phyloP scores from a whole-genome alignment of 1,139 yeast species.

The Pichia sp. region DNA sequence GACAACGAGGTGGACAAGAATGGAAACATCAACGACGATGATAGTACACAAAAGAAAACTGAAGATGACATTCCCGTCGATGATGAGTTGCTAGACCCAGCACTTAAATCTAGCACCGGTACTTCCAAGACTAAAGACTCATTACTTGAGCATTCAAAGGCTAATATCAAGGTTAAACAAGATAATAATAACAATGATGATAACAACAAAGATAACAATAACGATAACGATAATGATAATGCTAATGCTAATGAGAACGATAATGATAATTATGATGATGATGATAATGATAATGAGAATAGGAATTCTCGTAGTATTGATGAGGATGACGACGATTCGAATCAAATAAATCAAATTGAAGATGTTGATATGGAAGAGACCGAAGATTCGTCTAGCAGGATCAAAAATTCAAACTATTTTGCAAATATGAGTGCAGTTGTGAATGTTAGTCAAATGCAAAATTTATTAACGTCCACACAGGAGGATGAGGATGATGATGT shows the following conservation, averaged over 20 bases:
- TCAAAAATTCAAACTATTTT: background rate
- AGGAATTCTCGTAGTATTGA: background rate
- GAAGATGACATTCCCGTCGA: no score
- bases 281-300: background rate
- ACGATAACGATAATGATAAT: background rate
- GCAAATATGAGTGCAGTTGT: conserved; percentile 1
- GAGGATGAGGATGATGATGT: background rate
- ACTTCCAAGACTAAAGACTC: no score
- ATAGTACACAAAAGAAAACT: no score
- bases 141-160: no score
- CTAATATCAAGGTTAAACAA: background rate
- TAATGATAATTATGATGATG: background rate
- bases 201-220: background rate
- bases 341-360: no score
- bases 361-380: background rate
- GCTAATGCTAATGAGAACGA: background rate
- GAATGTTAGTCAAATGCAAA: conserved; percentile 1
- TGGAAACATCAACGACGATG: background rate
- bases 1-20: background rate
- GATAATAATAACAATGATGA: background rate
- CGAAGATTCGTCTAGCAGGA: background rate
- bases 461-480: background rate
- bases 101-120: no score
- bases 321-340: background rate
- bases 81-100: no score